Evolutionary conservation across 495 filamentous ascomycete genomes (phyloP).

Genomic region (Filosporella fistucella): DNA sequence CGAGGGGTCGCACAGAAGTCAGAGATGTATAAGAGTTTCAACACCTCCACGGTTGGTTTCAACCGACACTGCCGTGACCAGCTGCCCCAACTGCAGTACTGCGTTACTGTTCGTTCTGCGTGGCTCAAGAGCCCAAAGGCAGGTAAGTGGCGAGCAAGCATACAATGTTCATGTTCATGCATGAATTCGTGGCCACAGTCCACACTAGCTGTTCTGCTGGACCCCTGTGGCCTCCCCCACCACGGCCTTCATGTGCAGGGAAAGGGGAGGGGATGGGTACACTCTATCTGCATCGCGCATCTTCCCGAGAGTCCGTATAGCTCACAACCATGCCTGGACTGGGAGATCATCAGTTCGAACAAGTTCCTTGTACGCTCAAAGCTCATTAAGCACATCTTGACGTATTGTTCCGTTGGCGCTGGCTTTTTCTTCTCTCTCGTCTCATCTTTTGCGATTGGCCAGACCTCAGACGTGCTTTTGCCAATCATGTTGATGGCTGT

Average conservation of each 20-base stretch:
- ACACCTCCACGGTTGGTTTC: slow-evolving; percentile 20
- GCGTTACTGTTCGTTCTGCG: no score
- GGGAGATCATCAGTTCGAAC: slow-evolving; percentile 23
- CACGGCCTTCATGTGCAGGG: no score
- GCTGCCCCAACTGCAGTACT: no score
- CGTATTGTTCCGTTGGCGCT: slow-evolving; percentile 25
- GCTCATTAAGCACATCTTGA: slow-evolving; percentile 20
- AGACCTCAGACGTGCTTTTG: slow-evolving; percentile 17
- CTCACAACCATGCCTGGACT: slow-evolving; percentile 18
- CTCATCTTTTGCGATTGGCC: slow-evolving; percentile 25
- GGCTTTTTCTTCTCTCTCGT: slow-evolving; percentile 19
- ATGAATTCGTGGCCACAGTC: slow-evolving; percentile 28
- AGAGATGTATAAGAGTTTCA: slow-evolving; percentile 29
- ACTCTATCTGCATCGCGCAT: slow-evolving; percentile 24
- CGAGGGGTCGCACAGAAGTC: slow-evolving; percentile 25
- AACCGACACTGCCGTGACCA: slow-evolving; percentile 12
- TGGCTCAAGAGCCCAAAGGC: slow-evolving; percentile 12
- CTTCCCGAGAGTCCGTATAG: slow-evolving; percentile 21
- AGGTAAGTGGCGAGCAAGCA: slow-evolving; percentile 17
- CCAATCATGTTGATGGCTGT: slow-evolving; percentile 25
- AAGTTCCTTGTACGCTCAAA: slow-evolving; percentile 19
- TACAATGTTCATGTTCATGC: slow-evolving; percentile 26
- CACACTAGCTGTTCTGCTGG: slow-evolving; percentile 17
- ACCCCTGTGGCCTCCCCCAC: slow-evolving; percentile 22
- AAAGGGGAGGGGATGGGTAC: no score